phyloP scores from a whole-genome alignment of 305 asterid genomes.

The Ilex paraguariensis region DNA sequence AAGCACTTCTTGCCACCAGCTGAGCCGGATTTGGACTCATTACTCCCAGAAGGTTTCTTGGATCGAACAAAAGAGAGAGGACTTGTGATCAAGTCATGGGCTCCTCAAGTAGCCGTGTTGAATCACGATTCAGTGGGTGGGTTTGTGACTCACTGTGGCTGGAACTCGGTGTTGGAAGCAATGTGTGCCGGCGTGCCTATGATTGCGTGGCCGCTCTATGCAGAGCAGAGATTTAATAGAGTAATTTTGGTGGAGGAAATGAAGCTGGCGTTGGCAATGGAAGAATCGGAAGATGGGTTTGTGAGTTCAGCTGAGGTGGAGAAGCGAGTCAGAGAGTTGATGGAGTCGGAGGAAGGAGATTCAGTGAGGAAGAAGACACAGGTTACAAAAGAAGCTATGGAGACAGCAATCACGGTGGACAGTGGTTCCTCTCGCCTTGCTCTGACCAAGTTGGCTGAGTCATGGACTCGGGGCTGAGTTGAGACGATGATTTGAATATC shows the following conservation, averaged over 20 bases:
- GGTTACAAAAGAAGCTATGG: no score
- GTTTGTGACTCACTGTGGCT: slow-evolving; percentile 23
- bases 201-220: background rate
- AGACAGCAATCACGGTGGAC: no score
- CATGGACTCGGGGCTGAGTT: no score
- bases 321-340: background rate
- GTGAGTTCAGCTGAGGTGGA: background rate
- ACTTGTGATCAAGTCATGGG: slow-evolving; percentile 59
- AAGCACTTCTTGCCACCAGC: slow-evolving; percentile 27
- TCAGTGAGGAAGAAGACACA: background rate
- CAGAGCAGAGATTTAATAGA: background rate
- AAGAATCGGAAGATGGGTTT: background rate
- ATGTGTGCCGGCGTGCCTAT: background rate
- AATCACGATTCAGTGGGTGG: slow-evolving; percentile 59
- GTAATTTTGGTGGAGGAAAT: background rate
- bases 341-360: background rate
- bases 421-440: no score
- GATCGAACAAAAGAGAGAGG: slow-evolving; percentile 45
- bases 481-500: no score
- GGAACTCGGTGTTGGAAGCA: background rate
- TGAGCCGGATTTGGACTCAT: slow-evolving; percentile 32
- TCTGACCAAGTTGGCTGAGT: no score
- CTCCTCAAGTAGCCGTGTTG: slow-evolving; percentile 57
- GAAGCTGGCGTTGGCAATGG: background rate
- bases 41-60: slow-evolving; percentile 54